Conservation (phyloP, 2,329 filamentous ascomycete species). For the Emergomyces africanus region DNA sequence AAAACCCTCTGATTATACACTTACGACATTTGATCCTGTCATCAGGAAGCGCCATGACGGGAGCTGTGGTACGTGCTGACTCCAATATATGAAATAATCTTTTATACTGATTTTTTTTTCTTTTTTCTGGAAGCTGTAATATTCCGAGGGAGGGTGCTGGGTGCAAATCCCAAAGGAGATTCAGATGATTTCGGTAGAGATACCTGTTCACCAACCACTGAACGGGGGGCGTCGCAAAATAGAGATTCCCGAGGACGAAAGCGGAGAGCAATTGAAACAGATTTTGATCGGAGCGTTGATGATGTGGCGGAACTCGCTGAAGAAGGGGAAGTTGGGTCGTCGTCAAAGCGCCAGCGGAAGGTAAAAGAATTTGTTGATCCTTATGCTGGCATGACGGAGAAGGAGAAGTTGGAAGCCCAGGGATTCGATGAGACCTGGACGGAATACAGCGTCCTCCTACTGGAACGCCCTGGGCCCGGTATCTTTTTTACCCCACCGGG, state of each 20-base stretch:
- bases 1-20: slow-evolving; percentile 22
- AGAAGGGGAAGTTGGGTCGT: background rate
- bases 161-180: background rate
- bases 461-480: slow-evolving; percentile 26
- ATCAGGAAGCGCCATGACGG: slow-evolving; percentile 18
- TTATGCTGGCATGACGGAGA: slow-evolving; percentile 22
- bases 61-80: slow-evolving; percentile 18
- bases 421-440: slow-evolving; percentile 31
- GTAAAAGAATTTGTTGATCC: slow-evolving; percentile 6
- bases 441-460: slow-evolving; percentile 25
- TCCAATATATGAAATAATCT: background rate
- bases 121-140: background rate
- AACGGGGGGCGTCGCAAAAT: background rate
- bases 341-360: slow-evolving; percentile 4
- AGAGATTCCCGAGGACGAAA: background rate
- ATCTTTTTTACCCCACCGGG: slow-evolving; percentile 30
- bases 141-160: background rate
- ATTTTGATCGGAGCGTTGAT: background rate
- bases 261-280: background rate
- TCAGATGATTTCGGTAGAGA: background rate
- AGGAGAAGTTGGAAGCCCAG: slow-evolving; percentile 26
- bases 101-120: slow-evolving; percentile 6
- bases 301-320: background rate
- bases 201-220: background rate
- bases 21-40: slow-evolving; percentile 24